Conservation (phyloP, 225 moss, liverwort and hornwort genomes). For the Sphagnum contortum region DNA sequence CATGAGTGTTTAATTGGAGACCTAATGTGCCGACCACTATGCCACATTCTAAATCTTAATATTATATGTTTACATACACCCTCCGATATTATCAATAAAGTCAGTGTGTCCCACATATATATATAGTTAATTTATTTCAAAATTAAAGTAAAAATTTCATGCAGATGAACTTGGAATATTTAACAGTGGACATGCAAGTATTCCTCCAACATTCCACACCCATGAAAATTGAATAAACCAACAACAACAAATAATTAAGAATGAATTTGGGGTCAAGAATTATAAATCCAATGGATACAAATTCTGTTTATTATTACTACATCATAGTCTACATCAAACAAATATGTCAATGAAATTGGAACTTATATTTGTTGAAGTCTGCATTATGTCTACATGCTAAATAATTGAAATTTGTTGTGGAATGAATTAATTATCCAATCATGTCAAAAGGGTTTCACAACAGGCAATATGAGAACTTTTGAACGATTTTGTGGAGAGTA, state of each 20-base stretch:
- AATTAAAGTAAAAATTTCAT: neutral
- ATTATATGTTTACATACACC: no score
- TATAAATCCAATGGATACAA: slow-evolving; percentile 6
- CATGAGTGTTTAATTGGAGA: no score
- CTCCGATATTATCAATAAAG: no score
- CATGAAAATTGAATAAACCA: no score
- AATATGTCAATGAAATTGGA: neutral
- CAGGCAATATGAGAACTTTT: slow-evolving; percentile 77
- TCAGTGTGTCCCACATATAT: no score
- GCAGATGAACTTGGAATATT: slow-evolving; percentile 96
- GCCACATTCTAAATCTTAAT: no score
- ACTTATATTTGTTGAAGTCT: neutral
- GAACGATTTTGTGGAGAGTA: slow-evolving; percentile 95
- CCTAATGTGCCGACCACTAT: no score
- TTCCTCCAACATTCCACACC: slow-evolving; percentile 3
- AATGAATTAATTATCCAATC: neutral
- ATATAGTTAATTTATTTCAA: no score
- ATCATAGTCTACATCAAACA: neutral
- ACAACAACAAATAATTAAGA: no score
- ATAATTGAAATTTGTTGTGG: neutral
- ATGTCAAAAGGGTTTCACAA: slow-evolving; percentile 70
- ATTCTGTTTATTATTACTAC: neutral
- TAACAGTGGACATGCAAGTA: slow-evolving; percentile 89
- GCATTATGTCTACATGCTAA: neutral
- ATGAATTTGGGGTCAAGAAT: neutral